phyloP scores from a whole-genome alignment of 2,329 filamentous ascomycete species.

The Colletotrichum sp. region DNA sequence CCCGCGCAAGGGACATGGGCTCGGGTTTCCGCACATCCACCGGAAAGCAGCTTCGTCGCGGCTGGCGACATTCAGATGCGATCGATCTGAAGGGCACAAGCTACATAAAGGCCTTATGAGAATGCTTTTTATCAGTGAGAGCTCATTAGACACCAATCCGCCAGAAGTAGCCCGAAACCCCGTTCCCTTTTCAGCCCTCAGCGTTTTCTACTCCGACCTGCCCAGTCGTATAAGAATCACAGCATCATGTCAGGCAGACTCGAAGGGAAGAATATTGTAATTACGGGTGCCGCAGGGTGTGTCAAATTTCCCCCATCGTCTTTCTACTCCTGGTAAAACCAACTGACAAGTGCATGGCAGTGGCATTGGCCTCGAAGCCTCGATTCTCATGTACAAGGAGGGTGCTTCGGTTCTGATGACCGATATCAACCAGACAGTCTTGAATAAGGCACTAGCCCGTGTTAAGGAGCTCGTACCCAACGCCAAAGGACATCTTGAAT shows the following conservation, averaged over 20 bases:
- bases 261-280: conserved; percentile 67
- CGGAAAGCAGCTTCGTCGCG: not conserved
- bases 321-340: not conserved
- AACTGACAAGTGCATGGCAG: conserved; percentile 44
- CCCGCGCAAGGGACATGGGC: not conserved
- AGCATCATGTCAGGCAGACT: conserved; percentile 47
- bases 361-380: conserved; percentile 91
- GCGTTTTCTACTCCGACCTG: fast-evolving
- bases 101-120: not conserved
- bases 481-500: not conserved
- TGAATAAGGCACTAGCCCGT: conserved; percentile 65
- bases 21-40: not conserved
- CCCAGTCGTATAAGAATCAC: not conserved
- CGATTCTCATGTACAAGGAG: conserved; percentile 87
- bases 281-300: conserved; percentile 88
- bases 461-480: conserved; percentile 34
- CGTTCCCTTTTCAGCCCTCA: not conserved
- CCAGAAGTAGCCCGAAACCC: not conserved
- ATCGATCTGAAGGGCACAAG: not conserved
- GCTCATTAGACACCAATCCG: not conserved
- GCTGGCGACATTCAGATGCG: not conserved
- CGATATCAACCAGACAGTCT: conserved; percentile 80
- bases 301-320: conserved; percentile 26
- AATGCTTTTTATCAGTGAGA: not conserved
- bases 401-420: conserved; percentile 85